Evolutionary conservation across 495 filamentous ascomycete genomes (phyloP).

Genomic region (Barbatosphaeria neglecta): DNA sequence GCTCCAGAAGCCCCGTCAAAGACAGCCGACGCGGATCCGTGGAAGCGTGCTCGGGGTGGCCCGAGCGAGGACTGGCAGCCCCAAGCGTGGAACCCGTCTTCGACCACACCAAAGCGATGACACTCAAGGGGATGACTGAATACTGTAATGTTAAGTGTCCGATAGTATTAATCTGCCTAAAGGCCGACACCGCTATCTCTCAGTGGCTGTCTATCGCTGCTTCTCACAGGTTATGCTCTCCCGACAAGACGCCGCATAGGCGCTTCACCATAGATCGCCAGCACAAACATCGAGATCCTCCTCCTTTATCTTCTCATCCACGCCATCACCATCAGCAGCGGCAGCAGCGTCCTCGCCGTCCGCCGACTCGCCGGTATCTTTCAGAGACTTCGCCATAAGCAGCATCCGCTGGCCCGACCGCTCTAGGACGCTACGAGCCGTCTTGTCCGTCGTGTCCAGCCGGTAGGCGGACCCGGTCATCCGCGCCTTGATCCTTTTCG

Average conservation of each 20-base stretch:
- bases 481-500: conserved; percentile 36
- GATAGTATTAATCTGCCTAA: too few species aligned
- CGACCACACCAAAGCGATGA: conserved; percentile 19
- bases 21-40: conserved; percentile 40
- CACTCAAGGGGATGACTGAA: too few species aligned
- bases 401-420: conserved; percentile 27
- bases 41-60: conserved; percentile 40
- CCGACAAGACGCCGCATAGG: background rate
- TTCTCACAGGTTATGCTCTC: too few species aligned
- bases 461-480: conserved; percentile 32
- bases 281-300: background rate
- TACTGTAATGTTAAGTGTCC: too few species aligned
- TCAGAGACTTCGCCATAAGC: conserved; percentile 18
- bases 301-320: background rate
- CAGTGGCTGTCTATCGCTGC: too few species aligned
- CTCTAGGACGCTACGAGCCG: conserved; percentile 21
- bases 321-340: background rate
- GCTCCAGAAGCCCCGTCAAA: conserved; percentile 6
- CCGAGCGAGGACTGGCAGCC: conserved; percentile 73
- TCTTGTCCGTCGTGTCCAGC: conserved; percentile 17
- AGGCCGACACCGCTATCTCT: too few species aligned
- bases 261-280: background rate
- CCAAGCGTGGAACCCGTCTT: conserved; percentile 51
- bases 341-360: background rate
- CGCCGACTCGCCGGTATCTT: conserved; percentile 12